Conservation (phyloP, 2,329 filamentous ascomycete genomes). For the Pseudopithomyces maydicus region DNA sequence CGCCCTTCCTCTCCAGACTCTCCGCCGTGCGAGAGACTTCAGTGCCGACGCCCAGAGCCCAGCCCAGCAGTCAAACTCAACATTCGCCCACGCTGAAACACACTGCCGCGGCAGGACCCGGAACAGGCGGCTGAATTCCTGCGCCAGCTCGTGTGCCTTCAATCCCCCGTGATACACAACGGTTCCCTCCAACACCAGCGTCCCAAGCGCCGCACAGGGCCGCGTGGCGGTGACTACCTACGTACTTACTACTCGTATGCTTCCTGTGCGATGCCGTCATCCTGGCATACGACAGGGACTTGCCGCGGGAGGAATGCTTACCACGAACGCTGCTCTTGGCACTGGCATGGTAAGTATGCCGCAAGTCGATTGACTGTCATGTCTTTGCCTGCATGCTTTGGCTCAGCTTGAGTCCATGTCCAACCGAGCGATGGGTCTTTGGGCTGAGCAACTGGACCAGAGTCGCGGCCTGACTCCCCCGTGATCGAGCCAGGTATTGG, state of each 20-base stretch:
- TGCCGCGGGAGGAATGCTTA: neutral
- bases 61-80: neutral
- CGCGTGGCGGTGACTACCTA: conserved; percentile 15
- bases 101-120: neutral
- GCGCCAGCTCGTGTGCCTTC: neutral
- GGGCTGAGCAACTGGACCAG: too few species aligned
- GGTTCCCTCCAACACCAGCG: neutral
- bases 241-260: neutral
- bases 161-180: neutral
- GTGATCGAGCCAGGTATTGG: too few species aligned
- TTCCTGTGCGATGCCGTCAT: conserved; percentile 1
- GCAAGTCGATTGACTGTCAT: too few species aligned
- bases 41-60: neutral
- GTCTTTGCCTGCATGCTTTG: neutral
- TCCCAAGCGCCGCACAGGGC: conserved; percentile 9
- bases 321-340: neutral
- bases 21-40: neutral
- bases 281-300: neutral
- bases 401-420: neutral
- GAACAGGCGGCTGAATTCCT: neutral
- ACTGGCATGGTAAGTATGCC: too few species aligned
- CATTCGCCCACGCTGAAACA: neutral
- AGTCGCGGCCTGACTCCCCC: too few species aligned
- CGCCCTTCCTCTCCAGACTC: neutral
- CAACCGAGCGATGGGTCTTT: neutral